Evolutionary conservation across 352 stramenopile genomes (phyloP), one percentile per base, ranked within the genome.

Genomic region (Globisporangium abappressorium): DNA sequence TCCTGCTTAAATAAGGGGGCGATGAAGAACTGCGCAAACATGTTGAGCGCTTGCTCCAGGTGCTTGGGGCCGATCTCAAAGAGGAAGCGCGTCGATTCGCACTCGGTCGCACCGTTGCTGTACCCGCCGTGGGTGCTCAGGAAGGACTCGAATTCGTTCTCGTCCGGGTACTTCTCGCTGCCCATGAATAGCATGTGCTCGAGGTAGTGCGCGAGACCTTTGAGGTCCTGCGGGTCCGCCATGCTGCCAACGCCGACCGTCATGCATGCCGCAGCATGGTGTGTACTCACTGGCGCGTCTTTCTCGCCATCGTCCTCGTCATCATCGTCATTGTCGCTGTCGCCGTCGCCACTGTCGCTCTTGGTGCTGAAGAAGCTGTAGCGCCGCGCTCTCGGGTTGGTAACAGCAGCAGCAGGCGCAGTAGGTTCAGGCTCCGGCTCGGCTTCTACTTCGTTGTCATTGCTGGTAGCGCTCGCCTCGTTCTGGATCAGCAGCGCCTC

Each of bases 111-210:
- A 47, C 93, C 94, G 68, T 98, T 98, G 78, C 79, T 93, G 64
- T 80, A 93, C 5, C 94, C 94, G 33, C 94, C 94, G 59, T 97
- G 81, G 2, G 87, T 72, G 55, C 74, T 91, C 41, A 98, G 73
- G 64, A 94, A 98, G 1, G 67, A 64, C 67, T 98, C 91, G 66
- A 97, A 98, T 51, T 85, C 84, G 72, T 98, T 97, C 64, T 98
- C 94, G 57, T 87, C 80, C 1, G 92, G 93, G 70, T 97, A 98
- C 57, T 97, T 98, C 22, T 72, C 69, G 62, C 82, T 97, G 6
- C 93, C 93, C 87, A 98, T 94, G 72, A 98, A 98, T 2, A 98
- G 72, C 93, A 98, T 97, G 79, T 98, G 93, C 74, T 98, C 91
- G 24, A 97, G 76, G 65, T 92, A 97, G 65, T 97, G 89, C 9